Evolutionary conservation across 768 basidiomycete genomes (phyloP).

Genomic region (Boletellus emodensis): DNA sequence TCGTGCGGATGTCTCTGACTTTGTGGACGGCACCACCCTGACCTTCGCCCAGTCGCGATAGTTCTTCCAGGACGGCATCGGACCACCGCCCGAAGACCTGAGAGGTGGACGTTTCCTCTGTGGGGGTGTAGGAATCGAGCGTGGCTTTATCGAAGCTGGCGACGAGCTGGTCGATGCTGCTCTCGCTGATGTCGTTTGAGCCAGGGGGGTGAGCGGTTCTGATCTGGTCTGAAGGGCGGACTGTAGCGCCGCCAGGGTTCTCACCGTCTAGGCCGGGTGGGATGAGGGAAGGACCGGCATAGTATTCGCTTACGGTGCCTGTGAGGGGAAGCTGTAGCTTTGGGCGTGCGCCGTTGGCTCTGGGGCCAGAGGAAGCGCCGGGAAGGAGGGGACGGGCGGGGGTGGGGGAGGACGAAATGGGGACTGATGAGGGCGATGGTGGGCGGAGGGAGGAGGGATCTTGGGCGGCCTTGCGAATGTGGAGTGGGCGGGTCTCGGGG

Average conservation of each 20-base stretch:
- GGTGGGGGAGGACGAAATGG: conserved; percentile 28
- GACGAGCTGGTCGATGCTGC: conserved; percentile 37
- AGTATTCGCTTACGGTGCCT: conserved; percentile 27
- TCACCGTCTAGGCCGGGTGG: conserved; percentile 33
- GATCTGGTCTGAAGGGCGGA: conserved; percentile 38
- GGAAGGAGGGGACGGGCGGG: conserved; percentile 32
- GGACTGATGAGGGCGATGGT: conserved; percentile 28
- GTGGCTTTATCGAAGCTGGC: conserved; percentile 28
- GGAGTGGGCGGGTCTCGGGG: conserved; percentile 37
- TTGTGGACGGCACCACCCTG: conserved; percentile 96
- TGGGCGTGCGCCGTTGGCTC: conserved; percentile 27
- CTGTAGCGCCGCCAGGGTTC: conserved; percentile 39
- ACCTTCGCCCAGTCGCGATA: conserved; percentile 84
- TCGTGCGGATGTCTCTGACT: conserved; percentile 79
- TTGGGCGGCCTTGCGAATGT: conserved; percentile 35
- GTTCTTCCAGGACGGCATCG: conserved; percentile 71
- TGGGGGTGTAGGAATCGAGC: conserved; percentile 32
- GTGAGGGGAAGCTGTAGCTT: conserved; percentile 36
- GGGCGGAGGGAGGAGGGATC: conserved; percentile 27
- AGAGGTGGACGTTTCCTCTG: conserved; percentile 33
- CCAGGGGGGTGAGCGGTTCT: conserved; percentile 31
- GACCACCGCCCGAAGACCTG: conserved; percentile 44
- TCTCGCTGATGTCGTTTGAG: conserved; percentile 26
- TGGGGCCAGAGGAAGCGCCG: conserved; percentile 21
- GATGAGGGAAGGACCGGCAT: conserved; percentile 30